phyloP scores from a whole-genome alignment of 2,329 filamentous ascomycete species.

The Claviceps purpurea region DNA sequence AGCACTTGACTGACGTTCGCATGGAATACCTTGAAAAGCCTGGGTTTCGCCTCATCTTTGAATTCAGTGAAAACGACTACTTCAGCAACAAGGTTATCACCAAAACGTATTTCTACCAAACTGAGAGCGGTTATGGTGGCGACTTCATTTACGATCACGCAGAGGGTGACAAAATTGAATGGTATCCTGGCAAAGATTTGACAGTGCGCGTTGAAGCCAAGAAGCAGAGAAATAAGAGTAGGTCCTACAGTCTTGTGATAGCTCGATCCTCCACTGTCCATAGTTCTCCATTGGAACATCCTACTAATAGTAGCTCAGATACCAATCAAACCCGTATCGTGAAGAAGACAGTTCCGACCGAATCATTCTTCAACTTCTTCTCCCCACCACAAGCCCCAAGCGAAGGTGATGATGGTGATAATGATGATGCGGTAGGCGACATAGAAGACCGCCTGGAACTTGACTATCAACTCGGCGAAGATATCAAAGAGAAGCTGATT shows the following conservation, averaged over 20 bases:
- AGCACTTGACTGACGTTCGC: slow-evolving; percentile 79
- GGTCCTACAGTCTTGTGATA: slow-evolving; percentile 21
- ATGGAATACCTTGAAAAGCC: slow-evolving; percentile 99
- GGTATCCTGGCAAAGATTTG: slow-evolving; percentile 85
- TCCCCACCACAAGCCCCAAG: slow-evolving; percentile 78
- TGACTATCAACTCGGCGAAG: slow-evolving; percentile 96
- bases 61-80: slow-evolving; percentile 88
- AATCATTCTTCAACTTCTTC: slow-evolving; percentile 99
- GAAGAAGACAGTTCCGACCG: slow-evolving; percentile 97
- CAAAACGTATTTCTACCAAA: slow-evolving; percentile 99
- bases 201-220: slow-evolving; percentile 95
- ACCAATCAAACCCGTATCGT: slow-evolving; percentile 98
- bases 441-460: slow-evolving; percentile 97
- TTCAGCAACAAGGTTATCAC: slow-evolving; percentile 96
- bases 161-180: slow-evolving; percentile 94
- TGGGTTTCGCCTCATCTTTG: slow-evolving; percentile 95
- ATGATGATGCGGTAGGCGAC: slow-evolving; percentile 69
- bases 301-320: slow-evolving; percentile 43
- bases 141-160: slow-evolving; percentile 99
- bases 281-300: background rate
- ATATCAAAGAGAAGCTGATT: slow-evolving; percentile 99
- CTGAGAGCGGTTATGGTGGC: slow-evolving; percentile 94
- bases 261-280: background rate
- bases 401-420: slow-evolving; percentile 54
- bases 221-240: slow-evolving; percentile 99